phyloP scores from a whole-genome alignment of 140 eudicot species.

The Erigeron philadelphicus region DNA sequence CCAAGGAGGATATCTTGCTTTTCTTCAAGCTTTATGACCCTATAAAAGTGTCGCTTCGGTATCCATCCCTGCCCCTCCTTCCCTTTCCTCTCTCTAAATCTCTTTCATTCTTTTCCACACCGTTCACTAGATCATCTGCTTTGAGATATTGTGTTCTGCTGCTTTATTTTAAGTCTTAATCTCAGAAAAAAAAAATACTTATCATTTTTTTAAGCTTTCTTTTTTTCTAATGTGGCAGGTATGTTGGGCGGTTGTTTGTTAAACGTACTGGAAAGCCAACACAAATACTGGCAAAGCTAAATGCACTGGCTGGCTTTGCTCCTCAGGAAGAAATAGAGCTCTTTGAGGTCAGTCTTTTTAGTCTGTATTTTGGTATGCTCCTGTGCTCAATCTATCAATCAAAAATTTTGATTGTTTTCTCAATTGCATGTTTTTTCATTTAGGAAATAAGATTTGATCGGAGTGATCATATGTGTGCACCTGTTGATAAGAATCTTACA shows the following conservation, averaged over 20 bases:
- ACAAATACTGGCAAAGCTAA: slow-evolving; percentile 52
- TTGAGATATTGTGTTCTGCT: background rate
- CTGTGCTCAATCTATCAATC: too few relatives aligned
- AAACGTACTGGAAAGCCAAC: slow-evolving; percentile 46
- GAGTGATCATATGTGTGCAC: too few relatives aligned
- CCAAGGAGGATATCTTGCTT: slow-evolving; percentile 54
- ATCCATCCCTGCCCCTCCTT: slow-evolving; percentile 11
- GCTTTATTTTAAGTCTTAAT: background rate
- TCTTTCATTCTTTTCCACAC: too few relatives aligned
- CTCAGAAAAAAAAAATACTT: too few relatives aligned
- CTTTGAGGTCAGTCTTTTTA: slow-evolving; percentile 41
- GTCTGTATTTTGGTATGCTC: background rate
- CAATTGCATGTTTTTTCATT: too few relatives aligned
- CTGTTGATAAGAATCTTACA: too few relatives aligned
- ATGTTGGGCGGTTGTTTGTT: slow-evolving; percentile 58
- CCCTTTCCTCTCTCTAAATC: too few relatives aligned
- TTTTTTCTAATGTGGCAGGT: slow-evolving; percentile 27
- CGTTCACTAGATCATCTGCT: too few relatives aligned
- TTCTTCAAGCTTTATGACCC: slow-evolving; percentile 78
- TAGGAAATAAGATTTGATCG: too few relatives aligned
- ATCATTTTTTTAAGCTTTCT: background rate
- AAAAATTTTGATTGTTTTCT: too few relatives aligned
- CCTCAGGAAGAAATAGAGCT: slow-evolving; percentile 67
- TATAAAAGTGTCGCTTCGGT: slow-evolving; percentile 58
- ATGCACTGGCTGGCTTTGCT: slow-evolving; percentile 62